Evolutionary conservation across 345 rosid species (phyloP).

Genomic region (Syzygium aqueum): DNA sequence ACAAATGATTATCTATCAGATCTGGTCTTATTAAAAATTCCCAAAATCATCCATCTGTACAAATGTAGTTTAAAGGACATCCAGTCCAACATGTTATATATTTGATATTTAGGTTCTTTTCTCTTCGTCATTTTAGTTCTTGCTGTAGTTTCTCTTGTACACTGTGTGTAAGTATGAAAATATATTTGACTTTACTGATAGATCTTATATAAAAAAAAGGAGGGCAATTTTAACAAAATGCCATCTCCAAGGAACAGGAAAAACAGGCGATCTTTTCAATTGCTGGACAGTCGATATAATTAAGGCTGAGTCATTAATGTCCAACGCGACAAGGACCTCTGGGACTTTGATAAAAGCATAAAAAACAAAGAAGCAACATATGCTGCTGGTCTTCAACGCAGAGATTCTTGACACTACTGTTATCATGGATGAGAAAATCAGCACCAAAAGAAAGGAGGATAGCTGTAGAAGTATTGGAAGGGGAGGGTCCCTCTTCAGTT

Average conservation of each 20-base stretch:
- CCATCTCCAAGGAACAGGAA: not conserved
- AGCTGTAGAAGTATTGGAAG: not conserved
- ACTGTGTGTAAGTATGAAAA: not conserved
- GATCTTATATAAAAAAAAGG: not conserved
- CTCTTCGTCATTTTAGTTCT: not conserved
- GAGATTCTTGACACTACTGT: not conserved
- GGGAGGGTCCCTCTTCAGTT: not conserved
- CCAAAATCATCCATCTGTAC: not conserved
- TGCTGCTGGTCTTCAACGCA: not conserved
- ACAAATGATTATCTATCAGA: not conserved
- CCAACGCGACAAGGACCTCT: not conserved
- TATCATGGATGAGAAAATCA: not conserved
- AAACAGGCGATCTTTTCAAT: not conserved
- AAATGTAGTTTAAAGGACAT: not conserved
- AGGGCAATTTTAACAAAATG: not conserved
- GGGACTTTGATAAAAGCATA: not conserved
- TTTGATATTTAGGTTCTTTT: not conserved
- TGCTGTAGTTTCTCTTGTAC: not conserved
- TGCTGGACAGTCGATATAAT: not conserved
- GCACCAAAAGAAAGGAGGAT: not conserved
- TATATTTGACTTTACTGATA: not conserved
- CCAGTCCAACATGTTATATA: not conserved
- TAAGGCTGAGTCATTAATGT: not conserved
- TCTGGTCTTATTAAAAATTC: not conserved
- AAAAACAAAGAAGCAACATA: not conserved